A percentile compares a stretch with the other conserved stretches of the same genome.
phyloP scores from a whole-genome alignment of 108 stramenopile genomes.

The Skeletonema potamos region DNA sequence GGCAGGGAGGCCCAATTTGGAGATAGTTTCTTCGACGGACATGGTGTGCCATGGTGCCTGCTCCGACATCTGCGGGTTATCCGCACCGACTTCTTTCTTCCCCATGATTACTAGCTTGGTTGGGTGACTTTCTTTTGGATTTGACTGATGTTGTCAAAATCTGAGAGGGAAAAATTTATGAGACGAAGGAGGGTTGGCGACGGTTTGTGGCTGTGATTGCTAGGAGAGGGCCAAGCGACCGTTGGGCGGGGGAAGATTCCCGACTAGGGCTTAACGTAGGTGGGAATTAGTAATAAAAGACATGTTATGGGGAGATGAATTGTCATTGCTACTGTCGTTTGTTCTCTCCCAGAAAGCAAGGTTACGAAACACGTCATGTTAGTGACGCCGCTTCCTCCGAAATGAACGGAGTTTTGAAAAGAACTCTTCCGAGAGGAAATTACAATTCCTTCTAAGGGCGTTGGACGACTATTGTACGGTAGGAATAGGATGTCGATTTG shows the following conservation, averaged over 20 bases:
- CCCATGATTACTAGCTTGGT: not conserved
- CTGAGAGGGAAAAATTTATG: not conserved
- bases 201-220: not conserved
- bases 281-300: not conserved
- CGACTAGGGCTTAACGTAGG: no score
- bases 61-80: slow-evolving; percentile 31
- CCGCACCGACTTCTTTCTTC: slow-evolving; percentile 3
- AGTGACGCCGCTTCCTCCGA: no score
- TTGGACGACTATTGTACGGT: no score
- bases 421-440: no score
- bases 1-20: slow-evolving; percentile 36
- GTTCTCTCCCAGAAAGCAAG: not conserved
- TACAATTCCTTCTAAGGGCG: no score
- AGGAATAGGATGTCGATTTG: no score
- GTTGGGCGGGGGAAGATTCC: no score
- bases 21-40: slow-evolving; percentile 47
- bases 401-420: no score
- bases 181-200: not conserved
- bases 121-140: not conserved
- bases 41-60: slow-evolving; percentile 66
- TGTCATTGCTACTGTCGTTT: no score
- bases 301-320: no score
- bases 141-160: not conserved
- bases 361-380: no score
- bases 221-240: no score